Evolutionary conservation across 768 basidiomycete species (phyloP), one percentile per base, ranked within the genome.

Genomic region (Mycena capillaripes): DNA sequence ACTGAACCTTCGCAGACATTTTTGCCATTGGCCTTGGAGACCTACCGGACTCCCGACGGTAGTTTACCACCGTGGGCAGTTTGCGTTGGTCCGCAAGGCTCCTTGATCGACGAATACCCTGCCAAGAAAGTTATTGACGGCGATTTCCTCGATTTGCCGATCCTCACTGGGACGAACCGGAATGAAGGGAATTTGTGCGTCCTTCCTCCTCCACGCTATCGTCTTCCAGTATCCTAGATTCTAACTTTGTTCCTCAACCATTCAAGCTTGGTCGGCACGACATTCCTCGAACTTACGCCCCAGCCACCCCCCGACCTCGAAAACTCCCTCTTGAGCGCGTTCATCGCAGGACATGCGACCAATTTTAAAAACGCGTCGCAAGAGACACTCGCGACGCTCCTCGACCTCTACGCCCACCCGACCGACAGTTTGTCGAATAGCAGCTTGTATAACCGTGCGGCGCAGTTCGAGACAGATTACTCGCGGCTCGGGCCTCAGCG

Each of bases 391-490:
- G 25, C 16, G 32, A 52, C 48, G 29, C 44, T 68, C 23, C 23
- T 68, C 57, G 66, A 19, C 46, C 66, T 68, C 44, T 68, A 68
- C 44, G 29, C 66, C 9, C 32, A 59, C 40, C 46, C 66, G 32
- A 59, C 56, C 23, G 32, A 68, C 32, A 58, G 36, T 34, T 23
- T 68, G 34, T 27, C 57, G 46, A 59, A 68, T 40, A 68, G 66
- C 8, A 25, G 46, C 16, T 32, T 68, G 32, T 68, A 17, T 46
- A 68, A 68, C 32, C 66, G 66, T 8, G 57, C 56, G 21, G 48
- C 66, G 6, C 57, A 68, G 27, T 59, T 66, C 29, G n/a, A 30
- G 42, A 66, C 65, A 2, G 65, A 66, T 27, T 66, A 57, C 44
- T 4, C 19, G 29, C 25, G 34, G 42, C 46, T 66, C 55, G 55